These are phyloP conservation scores for Gigaspora rosea DNA, from an alignment of 192 early-diverging fungal genomes.

Conservation along the genomic window DNA sequence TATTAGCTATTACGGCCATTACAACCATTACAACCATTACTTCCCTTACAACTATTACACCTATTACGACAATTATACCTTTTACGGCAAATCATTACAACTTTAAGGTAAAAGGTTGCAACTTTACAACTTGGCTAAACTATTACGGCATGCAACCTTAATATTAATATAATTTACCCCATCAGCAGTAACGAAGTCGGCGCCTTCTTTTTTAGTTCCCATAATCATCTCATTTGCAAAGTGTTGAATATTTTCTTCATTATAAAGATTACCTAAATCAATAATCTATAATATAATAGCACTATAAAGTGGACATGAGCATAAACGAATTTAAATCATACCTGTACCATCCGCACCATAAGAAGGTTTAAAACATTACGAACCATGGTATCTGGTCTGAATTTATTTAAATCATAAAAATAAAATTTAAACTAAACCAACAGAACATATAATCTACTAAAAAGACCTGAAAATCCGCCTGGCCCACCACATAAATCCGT, in stretches of 20 bases:
- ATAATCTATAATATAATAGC: too few relatives aligned
- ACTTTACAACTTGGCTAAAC: too few relatives aligned
- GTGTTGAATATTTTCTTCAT: slow-evolving; percentile 51
- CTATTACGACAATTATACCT: too few relatives aligned
- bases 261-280: slow-evolving; percentile 59
- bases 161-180: slow-evolving; percentile 57
- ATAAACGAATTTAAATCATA: slow-evolving; percentile 10
- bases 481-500: slow-evolving; percentile 75
- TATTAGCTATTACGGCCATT: too few relatives aligned
- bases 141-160: too few relatives aligned
- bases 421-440: not conserved
- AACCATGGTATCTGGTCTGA: slow-evolving; percentile 45
- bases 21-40: too few relatives aligned
- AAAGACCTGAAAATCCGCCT: slow-evolving; percentile 67
- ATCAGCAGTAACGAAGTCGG: slow-evolving; percentile 67
- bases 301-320: too few relatives aligned
- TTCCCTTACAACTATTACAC: too few relatives aligned
- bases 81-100: too few relatives aligned
- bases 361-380: slow-evolving; percentile 41
- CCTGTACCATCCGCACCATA: slow-evolving; percentile 68
- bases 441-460: not conserved
- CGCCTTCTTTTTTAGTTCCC: slow-evolving; percentile 45
- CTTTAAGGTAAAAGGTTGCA: too few relatives aligned
- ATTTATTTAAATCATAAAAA: slow-evolving; percentile 51
- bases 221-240: slow-evolving; percentile 47